These are phyloP conservation scores for Lactarius akahatsu DNA, from an alignment of 768 basidiomycete genomes.

Conservation along the genomic window DNA sequence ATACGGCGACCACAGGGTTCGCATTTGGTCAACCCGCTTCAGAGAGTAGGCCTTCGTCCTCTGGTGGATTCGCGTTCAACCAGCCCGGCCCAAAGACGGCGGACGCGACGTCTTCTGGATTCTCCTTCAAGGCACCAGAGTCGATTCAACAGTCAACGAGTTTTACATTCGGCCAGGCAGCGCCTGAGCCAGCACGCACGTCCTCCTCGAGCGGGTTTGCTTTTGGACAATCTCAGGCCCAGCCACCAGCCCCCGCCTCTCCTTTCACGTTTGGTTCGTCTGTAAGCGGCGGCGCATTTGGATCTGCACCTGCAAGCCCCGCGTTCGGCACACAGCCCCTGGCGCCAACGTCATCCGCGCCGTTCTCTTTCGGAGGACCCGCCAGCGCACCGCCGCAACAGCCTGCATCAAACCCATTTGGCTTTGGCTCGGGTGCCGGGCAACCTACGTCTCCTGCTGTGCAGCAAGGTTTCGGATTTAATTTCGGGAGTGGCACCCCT, in stretches of 20 bases:
- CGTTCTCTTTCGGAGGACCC: slow-evolving; percentile 34
- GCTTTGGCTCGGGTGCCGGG: slow-evolving; percentile 33
- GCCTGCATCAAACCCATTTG: slow-evolving; percentile 36
- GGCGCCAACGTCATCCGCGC: slow-evolving; percentile 19
- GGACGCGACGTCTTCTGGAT: slow-evolving; percentile 24
- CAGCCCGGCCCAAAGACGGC: slow-evolving; percentile 26
- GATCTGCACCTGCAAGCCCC: slow-evolving; percentile 31
- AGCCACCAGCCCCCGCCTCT: slow-evolving; percentile 30
- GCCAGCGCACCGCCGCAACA: slow-evolving; percentile 36
- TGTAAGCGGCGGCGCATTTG: slow-evolving; percentile 31
- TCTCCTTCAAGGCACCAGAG: slow-evolving; percentile 26
- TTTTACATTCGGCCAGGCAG: slow-evolving; percentile 29
- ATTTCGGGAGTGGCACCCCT: slow-evolving; percentile 30
- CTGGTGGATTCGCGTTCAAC: slow-evolving; percentile 19
- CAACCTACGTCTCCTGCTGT: slow-evolving; percentile 38
- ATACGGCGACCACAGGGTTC: slow-evolving; percentile 17
- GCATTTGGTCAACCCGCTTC: slow-evolving; percentile 15
- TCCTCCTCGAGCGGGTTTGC: slow-evolving; percentile 33
- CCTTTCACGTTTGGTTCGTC: slow-evolving; percentile 34
- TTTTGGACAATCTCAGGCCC: slow-evolving; percentile 37
- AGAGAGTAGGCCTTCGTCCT: slow-evolving; percentile 20
- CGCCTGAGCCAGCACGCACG: slow-evolving; percentile 39
- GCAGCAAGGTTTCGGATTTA: slow-evolving; percentile 31
- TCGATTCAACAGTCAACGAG: slow-evolving; percentile 31
- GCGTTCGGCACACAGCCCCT: slow-evolving; percentile 21